phyloP scores from a whole-genome alignment of 371 early-diverging fungal genomes.

The Mortierella sp. region DNA sequence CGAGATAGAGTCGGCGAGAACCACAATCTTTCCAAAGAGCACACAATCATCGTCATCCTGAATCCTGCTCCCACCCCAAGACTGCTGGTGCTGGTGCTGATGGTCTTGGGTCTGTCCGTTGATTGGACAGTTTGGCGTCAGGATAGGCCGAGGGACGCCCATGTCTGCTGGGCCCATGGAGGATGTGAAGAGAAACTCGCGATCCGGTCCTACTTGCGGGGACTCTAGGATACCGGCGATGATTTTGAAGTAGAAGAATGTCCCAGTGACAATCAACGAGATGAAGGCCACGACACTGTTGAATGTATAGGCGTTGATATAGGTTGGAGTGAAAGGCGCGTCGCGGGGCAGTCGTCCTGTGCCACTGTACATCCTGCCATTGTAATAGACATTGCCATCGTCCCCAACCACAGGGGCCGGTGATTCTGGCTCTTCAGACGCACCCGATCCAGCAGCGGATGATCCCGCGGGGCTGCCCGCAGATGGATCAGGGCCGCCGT shows the following conservation, averaged over 20 bases:
- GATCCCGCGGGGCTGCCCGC: not conserved
- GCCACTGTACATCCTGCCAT: slow-evolving; percentile 32
- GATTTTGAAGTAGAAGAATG: slow-evolving; percentile 53
- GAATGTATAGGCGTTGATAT: slow-evolving; percentile 46
- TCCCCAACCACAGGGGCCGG: not conserved
- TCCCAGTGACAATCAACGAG: slow-evolving; percentile 36
- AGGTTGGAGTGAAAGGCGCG: slow-evolving; percentile 49
- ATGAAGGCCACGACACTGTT: slow-evolving; percentile 47
- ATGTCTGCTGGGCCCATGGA: slow-evolving; percentile 28
- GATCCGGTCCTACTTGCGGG: slow-evolving; percentile 40
- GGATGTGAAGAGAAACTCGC: slow-evolving; percentile 22
- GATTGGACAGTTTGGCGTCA: slow-evolving; percentile 31
- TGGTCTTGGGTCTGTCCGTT: not conserved
- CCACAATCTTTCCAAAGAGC: slow-evolving; percentile 44
- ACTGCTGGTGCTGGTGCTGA: slow-evolving; percentile 8
- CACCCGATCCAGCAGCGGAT: not conserved
- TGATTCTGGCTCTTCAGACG: not conserved
- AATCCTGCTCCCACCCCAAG: not conserved
- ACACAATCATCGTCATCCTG: slow-evolving; percentile 27
- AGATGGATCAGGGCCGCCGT: not conserved
- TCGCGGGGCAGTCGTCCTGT: slow-evolving; percentile 51
- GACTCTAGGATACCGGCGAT: slow-evolving; percentile 44
- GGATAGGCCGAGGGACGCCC: slow-evolving; percentile 28
- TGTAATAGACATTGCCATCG: slow-evolving; percentile 29
- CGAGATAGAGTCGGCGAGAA: slow-evolving; percentile 49